Evolutionary conservation across 352 stramenopile genomes (phyloP), one percentile per base, ranked within the genome.

Genomic region (Pilasporangium apinafurcum): DNA sequence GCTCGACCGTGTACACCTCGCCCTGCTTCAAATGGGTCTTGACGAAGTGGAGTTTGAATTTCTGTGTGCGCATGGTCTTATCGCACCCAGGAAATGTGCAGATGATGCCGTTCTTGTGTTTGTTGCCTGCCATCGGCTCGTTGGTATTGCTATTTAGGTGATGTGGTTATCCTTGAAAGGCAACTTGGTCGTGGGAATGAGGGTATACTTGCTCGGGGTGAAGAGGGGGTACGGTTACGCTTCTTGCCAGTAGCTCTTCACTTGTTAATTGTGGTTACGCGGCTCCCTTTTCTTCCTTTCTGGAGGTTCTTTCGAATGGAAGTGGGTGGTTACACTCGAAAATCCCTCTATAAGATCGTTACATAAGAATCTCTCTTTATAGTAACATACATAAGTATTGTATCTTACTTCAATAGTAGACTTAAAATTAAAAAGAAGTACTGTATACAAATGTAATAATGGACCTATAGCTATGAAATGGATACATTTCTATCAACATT

Each of bases 51-150:
- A 79, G 59, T 53, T 92, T 92, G 51, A 92, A 92, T 56, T 92
- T 92, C 44, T 92, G 79, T 45, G 79, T 92, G 55, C 79, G 74
- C 79, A 92, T 92, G 37, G 74, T 64, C 65, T 86, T 89, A 42
- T 83, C 73, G 56, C 79, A 92, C 20, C 79, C 70, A 9, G 79
- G 79, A 44, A 78, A 92, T 56, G 66, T 72, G 61, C 79, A 92
- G 48, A 89, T 67, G 53, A 87, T 92, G 61, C 79, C 79, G 41
- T 92, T 92, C 72, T 92, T 92, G 76, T 92, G 79, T 65, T 92
- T 92, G 66, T 84, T 92, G 59, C 79, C 76, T 43, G 77, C 70
- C 79, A 91, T 87, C 10, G 13, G 50, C 18, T 5, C 26, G 17
- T 21, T 21, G 33, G 47, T 38, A 7, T 38, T 16, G 18, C n/a